Conservation (phyloP, 306 rosid genomes). For the Dalbergia oliveri region DNA sequence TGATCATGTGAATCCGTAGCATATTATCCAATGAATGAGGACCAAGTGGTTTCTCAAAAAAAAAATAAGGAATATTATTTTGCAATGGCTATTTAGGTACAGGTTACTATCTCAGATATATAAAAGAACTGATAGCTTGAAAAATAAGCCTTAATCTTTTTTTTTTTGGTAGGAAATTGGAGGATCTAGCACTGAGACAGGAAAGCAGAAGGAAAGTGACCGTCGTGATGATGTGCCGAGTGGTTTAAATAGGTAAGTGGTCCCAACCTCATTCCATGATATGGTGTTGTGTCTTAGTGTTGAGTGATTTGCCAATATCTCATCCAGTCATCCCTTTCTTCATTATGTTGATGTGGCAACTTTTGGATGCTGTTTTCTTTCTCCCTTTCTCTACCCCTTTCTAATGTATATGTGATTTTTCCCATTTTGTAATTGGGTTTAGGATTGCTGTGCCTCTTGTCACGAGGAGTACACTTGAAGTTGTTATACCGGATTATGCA, state of each 20-base stretch:
- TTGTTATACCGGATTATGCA: constrained; percentile 90
- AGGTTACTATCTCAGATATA: constrained; percentile 4
- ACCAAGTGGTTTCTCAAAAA: not conserved
- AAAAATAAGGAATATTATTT: not conserved
- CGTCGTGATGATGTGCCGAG: constrained; percentile 75
- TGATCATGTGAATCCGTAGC: constrained; percentile 15
- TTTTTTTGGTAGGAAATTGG: constrained; percentile 66
- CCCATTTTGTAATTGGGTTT: constrained; percentile 30
- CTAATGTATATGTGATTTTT: not conserved
- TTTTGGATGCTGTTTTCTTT: constrained; percentile 17
- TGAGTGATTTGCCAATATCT: constrained; percentile 14
- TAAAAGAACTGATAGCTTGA: constrained; percentile 7
- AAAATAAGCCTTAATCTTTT: not conserved
- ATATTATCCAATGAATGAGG: not conserved
- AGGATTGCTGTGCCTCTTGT: constrained; percentile 90
- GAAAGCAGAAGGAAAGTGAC: constrained; percentile 74
- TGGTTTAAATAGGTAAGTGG: constrained; percentile 74
- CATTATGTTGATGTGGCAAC: constrained; percentile 22
- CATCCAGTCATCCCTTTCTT: constrained; percentile 13
- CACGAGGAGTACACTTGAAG: constrained; percentile 95
- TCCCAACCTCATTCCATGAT: constrained; percentile 32
- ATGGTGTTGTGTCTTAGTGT: constrained; percentile 27
- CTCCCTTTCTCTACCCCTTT: constrained; percentile 8
- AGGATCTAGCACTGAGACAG: constrained; percentile 60
- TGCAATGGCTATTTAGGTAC: constrained; percentile 21